These are phyloP conservation scores for Ophiocordyceps camponoti-leonardi DNA, from an alignment of 2,329 filamentous ascomycete species.

Conservation along the genomic window DNA sequence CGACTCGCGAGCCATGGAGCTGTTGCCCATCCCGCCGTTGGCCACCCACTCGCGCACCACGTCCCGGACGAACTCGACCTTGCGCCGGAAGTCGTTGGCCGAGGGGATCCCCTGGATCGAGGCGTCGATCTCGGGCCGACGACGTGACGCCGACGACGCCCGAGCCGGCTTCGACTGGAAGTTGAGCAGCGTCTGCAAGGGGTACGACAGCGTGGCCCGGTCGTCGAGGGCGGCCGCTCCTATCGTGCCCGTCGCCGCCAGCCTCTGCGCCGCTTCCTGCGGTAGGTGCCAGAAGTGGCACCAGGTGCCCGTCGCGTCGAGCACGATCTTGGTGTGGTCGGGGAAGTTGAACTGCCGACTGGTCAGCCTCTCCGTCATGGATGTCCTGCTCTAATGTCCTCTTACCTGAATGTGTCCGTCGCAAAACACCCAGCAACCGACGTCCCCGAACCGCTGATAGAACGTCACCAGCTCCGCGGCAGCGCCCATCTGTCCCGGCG, in stretches of 20 bases:
- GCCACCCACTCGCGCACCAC: slow-evolving; percentile 55
- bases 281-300: slow-evolving; percentile 66
- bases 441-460: slow-evolving; percentile 66
- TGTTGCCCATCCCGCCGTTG: slow-evolving; percentile 54
- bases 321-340: slow-evolving; percentile 70
- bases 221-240: slow-evolving; percentile 53
- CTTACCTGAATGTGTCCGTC: slow-evolving; percentile 61
- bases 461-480: slow-evolving; percentile 52
- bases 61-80: slow-evolving; percentile 54
- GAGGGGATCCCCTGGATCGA: slow-evolving; percentile 47
- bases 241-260: slow-evolving; percentile 48
- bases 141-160: slow-evolving; percentile 28
- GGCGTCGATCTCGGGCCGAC: slow-evolving; percentile 41
- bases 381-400: too few species aligned
- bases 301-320: slow-evolving; percentile 57
- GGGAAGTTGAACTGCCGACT: slow-evolving; percentile 65
- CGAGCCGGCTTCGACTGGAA: slow-evolving; percentile 32
- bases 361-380: not conserved
- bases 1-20: slow-evolving; percentile 35
- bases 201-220: slow-evolving; percentile 54
- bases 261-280: slow-evolving; percentile 48
- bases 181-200: slow-evolving; percentile 57
- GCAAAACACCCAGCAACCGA: slow-evolving; percentile 66
- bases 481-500: slow-evolving; percentile 18
- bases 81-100: slow-evolving; percentile 56